Base-by-base conservation (phyloP, 2,329 filamentous ascomycete species). In the Pseudogymnoascus destructans region DNA sequence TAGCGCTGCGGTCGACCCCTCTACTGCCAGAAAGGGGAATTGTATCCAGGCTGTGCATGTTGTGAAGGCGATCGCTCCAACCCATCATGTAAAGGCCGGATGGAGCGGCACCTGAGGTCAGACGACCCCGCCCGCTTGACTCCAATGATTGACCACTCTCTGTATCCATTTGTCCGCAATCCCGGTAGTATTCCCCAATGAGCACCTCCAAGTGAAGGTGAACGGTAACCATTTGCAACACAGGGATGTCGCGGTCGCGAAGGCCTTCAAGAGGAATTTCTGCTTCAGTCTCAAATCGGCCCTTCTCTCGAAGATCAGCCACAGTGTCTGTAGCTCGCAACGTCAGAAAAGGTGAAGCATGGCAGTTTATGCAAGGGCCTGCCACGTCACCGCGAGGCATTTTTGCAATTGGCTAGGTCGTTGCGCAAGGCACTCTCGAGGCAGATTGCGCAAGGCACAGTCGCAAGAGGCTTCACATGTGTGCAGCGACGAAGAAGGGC, bases 181-280 rank as follows among this genome's bases (percentile, higher is more conserved):
- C 19, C n/a, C 5, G n/a, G 19, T 32, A 33, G 11, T 36, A 32
- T 36, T 57, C 25, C 25, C n/a, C 13, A 11, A 33, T 56, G 19
- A 56, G 19, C 54, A 15, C 54, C 30, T 56, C 54, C n/a, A 57
- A 57, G 13, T 9, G 32, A 36, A 57, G 54, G 54, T 57, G 33
- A 36, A 57, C 25, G 54, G 15, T 21, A 57, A 15, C 36, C 5
- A 11, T 9, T 38, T 57, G 9, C 36, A 42, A 42, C 36, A 42
- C 36, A 42, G 36, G 19, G 15, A 38, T n/a, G 35, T 38, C 35
- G 35, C 35, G 35, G 35, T 38, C 35, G 35, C 35, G 36, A 15
- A 4, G 36, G 11, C 36, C 36, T 36, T 30, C 30, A n/a, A n/a
- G 54, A 56, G 54, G 54, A 21, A 56, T 33, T 27, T 56, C 27